phyloP scores from a whole-genome alignment of 805 yeast genomes.

The Sugiyamaella mastotermitis region DNA sequence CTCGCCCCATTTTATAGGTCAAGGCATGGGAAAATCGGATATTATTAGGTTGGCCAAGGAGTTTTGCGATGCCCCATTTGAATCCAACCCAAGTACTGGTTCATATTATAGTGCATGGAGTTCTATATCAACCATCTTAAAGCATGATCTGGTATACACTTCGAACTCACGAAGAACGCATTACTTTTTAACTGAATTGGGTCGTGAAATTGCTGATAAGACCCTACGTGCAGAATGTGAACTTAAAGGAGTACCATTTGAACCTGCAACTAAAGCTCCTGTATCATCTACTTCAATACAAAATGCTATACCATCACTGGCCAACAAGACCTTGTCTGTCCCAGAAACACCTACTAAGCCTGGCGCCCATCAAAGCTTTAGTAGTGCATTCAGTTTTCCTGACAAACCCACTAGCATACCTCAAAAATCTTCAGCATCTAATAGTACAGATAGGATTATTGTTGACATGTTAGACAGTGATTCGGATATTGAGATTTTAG shows the following conservation, averaged over 20 bases:
- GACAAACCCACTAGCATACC: background rate
- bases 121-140: constrained; percentile 51
- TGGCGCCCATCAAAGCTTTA: background rate
- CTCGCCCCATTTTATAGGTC: constrained; percentile 17
- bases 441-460: background rate
- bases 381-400: background rate
- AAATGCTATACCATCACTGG: too few species aligned
- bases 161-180: constrained; percentile 35
- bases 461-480: background rate
- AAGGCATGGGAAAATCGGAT: constrained; percentile 62
- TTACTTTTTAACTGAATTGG: constrained; percentile 64
- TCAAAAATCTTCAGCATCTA: background rate
- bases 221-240: constrained; percentile 53
- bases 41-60: constrained; percentile 44
- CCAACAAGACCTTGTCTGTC: too few species aligned
- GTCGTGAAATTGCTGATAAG: constrained; percentile 53
- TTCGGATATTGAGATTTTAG: background rate
- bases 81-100: constrained; percentile 9
- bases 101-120: constrained; percentile 23
- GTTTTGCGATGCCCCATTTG: constrained; percentile 36
- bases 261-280: constrained; percentile 1
- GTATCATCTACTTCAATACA: too few species aligned
- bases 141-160: constrained; percentile 50
- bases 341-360: too few species aligned
- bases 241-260: constrained; percentile 28